Conservation (phyloP, 768 basidiomycete species). For the Mycena alexandri region DNA sequence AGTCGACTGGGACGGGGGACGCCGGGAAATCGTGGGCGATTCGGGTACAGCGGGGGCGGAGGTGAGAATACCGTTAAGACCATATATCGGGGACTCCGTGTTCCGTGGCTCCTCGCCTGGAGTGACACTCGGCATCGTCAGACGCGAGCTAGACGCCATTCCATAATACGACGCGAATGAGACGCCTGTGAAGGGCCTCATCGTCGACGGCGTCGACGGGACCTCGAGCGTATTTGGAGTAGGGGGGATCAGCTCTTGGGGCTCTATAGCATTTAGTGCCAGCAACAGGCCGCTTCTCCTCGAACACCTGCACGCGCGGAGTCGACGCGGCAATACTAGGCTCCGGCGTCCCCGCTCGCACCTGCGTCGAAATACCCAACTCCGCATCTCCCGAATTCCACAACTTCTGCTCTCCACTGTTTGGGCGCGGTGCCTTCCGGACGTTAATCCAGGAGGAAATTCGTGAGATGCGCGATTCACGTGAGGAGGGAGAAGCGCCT, state of each 20-base stretch:
- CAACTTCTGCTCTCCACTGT: conserved; percentile 46
- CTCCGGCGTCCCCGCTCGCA: conserved; percentile 13
- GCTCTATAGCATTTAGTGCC: conserved; percentile 12
- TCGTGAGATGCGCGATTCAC: conserved; percentile 40
- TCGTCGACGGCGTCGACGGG: conserved; percentile 26
- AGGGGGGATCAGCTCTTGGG: conserved; percentile 2
- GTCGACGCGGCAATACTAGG: conserved; percentile 13
- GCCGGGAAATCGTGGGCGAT: conserved; percentile 32
- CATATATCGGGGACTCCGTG: conserved; percentile 60
- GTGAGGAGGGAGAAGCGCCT: conserved; percentile 27
- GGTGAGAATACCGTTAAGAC: conserved; percentile 53
- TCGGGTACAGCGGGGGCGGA: conserved; percentile 26
- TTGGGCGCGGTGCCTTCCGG: conserved; percentile 44
- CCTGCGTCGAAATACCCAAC: conserved; percentile 38
- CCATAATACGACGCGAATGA: conserved; percentile 53
- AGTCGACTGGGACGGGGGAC: conserved; percentile 27
- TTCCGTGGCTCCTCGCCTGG: conserved; percentile 18
- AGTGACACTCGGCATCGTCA: conserved; percentile 30
- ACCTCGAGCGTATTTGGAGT: conserved; percentile 25
- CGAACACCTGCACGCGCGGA: conserved; percentile 20
- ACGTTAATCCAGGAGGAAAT: conserved; percentile 57
- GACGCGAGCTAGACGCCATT: conserved; percentile 35
- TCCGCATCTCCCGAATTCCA: conserved; percentile 50
- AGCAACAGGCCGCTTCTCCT: conserved; percentile 27
- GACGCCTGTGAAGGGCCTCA: conserved; percentile 38